Evolutionary conservation across 208 protist species (phyloP), one percentile per base, ranked within the genome.

Genomic region (Trypanosoma scelopori): DNA sequence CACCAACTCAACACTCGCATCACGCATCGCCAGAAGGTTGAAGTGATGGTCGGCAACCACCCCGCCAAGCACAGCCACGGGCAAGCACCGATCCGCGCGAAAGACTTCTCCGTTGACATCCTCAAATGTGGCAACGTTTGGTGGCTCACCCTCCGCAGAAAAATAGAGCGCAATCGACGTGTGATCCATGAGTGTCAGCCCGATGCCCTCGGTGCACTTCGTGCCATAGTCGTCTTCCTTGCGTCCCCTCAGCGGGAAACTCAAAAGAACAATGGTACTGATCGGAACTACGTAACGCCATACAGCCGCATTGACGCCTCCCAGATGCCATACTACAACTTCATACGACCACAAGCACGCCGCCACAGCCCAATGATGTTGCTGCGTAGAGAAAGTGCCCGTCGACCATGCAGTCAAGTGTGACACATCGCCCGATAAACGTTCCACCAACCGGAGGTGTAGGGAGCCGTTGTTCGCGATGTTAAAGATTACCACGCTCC

Each of bases 281-380:
- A 59, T 23, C 15, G 23, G 51, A 22, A 66, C 32, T 22, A 49
- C 53, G 28, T 71, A n/a, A 22, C 49, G 42, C 0, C n/a, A n/a
- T 16, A 5, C 30, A 28, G 20, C 30, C 20, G 6, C 41, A n/a
- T 32, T 35, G 30, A 5, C 25, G 28, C 53, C 3, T 9, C 32
- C 22, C 18, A 58, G 20, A 35, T 32, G 1, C 68, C 58, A 73
- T 20, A 73, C 53, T 5, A 59, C 25, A 39, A 73, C 49, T 23
- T 65, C 59, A 20, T 55, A 51, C 47, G 68, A 73, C 68, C 68
- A 73, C 22, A 73, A 49, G 41, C 59, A 64, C 22, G 50, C 28
- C 30, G 68, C 68, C 1, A 73, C 37, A 43, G 22, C n/a, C 68
- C 68, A 73, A 11, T 43, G 0, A 23, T 18, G 30, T 32, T 32